Base-by-base conservation (phyloP, 805 yeast species). In the Lipomyces mesembrius region DNA sequence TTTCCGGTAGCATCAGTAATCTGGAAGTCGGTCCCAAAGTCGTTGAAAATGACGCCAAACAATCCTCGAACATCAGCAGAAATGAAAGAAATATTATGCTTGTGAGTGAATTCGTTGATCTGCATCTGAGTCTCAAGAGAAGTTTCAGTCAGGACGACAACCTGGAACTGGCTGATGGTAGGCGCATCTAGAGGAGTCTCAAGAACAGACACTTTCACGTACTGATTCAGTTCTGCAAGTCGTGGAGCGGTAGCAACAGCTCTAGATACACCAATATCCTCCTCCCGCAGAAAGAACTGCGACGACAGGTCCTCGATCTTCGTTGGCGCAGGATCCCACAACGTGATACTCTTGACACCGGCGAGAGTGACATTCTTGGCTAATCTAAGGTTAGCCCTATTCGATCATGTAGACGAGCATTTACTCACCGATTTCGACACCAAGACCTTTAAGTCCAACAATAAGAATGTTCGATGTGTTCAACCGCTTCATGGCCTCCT, bases 401-500 rank as follows among this genome's bases (percentile, higher is more conserved):
- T 17, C 22, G 20, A 43, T 43, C 49, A 7, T 43, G 22, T 17
- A 7, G 8, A n/a, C 9, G 22, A 2, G 5, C 5, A 54, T 9
- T 20, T 2, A 55, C 69, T 20, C 62, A 69, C 71, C 98, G 65
- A 95, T 92, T 80, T 95, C 99, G 55, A 91, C 85, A 75, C 99
- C 99, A 59, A 95, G 82, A 59, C 99, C 99, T 76, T 87, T 88
- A 64, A 94, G 81, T 2, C 99, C 99, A 70, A 93, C 86, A 59
- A 95, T 83, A 60, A 95, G 84, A n/a, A 95, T 97, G 74, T 90
- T 92, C 32, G 98, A 92, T 72, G 86, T 84, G 75, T 93, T 97
- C 98, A 95, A 91, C 78, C 92, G 91, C 74, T 93, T 82, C 99
- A 95, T 95, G 61, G 99, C 99, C 72, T 95, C 99, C 75, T 91